Conservation (phyloP, 371 early-diverging fungal genomes). For the Blakeslea trispora region DNA sequence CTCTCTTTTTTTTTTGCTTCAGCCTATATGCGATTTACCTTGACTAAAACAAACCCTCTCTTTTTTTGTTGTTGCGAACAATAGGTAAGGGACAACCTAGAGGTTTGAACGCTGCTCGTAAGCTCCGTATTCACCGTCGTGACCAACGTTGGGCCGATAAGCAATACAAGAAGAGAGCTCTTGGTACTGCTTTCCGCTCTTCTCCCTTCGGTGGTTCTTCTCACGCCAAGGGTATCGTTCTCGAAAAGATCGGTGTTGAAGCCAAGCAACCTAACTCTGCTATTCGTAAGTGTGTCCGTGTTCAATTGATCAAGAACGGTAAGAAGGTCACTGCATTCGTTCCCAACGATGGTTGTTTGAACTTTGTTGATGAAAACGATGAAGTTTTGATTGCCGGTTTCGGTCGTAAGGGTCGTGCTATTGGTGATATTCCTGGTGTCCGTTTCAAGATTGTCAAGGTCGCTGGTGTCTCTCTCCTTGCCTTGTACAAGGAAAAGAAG, state of each 20-base stretch:
- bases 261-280: slow-evolving; percentile 99
- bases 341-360: slow-evolving; percentile 99
- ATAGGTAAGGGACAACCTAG: slow-evolving; percentile 92
- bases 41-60: background rate
- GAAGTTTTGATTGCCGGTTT: slow-evolving; percentile 97
- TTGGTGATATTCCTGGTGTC: slow-evolving; percentile 99
- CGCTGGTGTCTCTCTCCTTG: slow-evolving; percentile 98
- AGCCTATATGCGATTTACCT: too few species aligned
- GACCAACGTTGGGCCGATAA: slow-evolving; percentile 99
- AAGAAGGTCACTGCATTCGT: slow-evolving; percentile 99
- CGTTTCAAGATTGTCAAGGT: slow-evolving; percentile 99
- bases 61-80: background rate
- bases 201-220: slow-evolving; percentile 99
- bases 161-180: slow-evolving; percentile 97
- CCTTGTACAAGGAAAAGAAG: slow-evolving; percentile 99
- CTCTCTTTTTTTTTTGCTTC: background rate
- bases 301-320: slow-evolving; percentile 99
- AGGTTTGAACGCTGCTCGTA: slow-evolving; percentile 99
- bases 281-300: slow-evolving; percentile 99
- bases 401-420: slow-evolving; percentile 85
- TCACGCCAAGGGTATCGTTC: slow-evolving; percentile 99
- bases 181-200: slow-evolving; percentile 97
- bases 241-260: slow-evolving; percentile 99
- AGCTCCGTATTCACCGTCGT: slow-evolving; percentile 96
- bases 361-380: slow-evolving; percentile 98